Conservation (phyloP, 768 basidiomycete genomes). For the Tulasnella sp. region DNA sequence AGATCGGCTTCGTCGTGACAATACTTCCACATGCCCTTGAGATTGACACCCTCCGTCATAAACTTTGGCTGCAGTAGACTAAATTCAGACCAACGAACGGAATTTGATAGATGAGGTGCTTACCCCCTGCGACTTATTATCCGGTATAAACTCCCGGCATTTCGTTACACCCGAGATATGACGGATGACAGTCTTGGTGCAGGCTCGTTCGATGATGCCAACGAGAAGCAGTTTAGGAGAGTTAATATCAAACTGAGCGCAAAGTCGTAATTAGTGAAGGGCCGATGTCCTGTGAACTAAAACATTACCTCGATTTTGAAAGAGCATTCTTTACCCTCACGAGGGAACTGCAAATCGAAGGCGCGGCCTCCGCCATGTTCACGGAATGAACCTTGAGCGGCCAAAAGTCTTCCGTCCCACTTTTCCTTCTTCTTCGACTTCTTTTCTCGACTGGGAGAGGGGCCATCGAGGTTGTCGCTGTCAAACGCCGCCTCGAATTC, state of each 20-base stretch:
- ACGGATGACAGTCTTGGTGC: slow-evolving; percentile 77
- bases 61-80: slow-evolving; percentile 19
- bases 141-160: slow-evolving; percentile 64
- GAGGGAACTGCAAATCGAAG: slow-evolving; percentile 29
- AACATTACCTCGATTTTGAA: slow-evolving; percentile 77
- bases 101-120: slow-evolving; percentile 37
- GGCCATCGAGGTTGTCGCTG: slow-evolving; percentile 33
- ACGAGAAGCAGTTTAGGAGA: slow-evolving; percentile 92
- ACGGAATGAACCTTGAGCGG: slow-evolving; percentile 66
- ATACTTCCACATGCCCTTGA: slow-evolving; percentile 83
- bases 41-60: slow-evolving; percentile 83
- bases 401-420: slow-evolving; percentile 43
- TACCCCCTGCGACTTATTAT: slow-evolving; percentile 53
- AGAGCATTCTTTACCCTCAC: slow-evolving; percentile 52
- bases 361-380: slow-evolving; percentile 44
- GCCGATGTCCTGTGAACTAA: slow-evolving; percentile 10
- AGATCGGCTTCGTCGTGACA: slow-evolving; percentile 46
- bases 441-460: slow-evolving; percentile 30
- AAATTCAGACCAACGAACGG: slow-evolving; percentile 9
- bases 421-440: background rate
- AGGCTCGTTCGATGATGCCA: slow-evolving; percentile 85
- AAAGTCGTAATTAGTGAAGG: slow-evolving; percentile 1
- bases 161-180: slow-evolving; percentile 86
- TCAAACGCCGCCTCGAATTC: slow-evolving; percentile 49
- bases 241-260: slow-evolving; percentile 70